These are phyloP conservation scores for Cutaneotrichosporon sp. DNA, from an alignment of 1,284 basidiomycete genomes.

Conservation along the genomic window DNA sequence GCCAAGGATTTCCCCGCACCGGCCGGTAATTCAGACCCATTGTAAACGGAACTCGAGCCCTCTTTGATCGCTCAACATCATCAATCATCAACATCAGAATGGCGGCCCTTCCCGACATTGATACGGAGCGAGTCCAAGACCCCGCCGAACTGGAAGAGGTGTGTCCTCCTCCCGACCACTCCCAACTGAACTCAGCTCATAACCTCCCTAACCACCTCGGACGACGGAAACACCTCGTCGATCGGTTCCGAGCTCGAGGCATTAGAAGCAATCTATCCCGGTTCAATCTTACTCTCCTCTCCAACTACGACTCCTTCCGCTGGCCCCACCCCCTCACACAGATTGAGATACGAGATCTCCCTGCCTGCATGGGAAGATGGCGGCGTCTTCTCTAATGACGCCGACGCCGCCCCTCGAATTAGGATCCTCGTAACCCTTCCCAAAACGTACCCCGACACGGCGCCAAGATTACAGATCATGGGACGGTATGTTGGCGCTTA, in stretches of 20 bases:
- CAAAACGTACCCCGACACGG: constrained; percentile 65
- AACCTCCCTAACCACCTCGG: constrained; percentile 34
- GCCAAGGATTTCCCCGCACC: not conserved
- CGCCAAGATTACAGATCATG: constrained; percentile 79
- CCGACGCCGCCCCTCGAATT: constrained; percentile 51
- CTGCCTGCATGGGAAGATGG: constrained; percentile 55
- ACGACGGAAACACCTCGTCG: constrained; percentile 35
- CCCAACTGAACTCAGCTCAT: constrained; percentile 37
- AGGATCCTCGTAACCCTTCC: constrained; percentile 72
- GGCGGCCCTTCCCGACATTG: not conserved
- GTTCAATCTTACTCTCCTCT: constrained; percentile 55
- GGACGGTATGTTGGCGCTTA: constrained; percentile 79
- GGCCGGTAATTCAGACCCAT: not conserved
- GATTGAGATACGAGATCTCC: constrained; percentile 66
- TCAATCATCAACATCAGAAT: not conserved
- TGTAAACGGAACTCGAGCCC: not conserved
- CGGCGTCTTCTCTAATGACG: constrained; percentile 1
- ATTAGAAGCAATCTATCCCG: constrained; percentile 76
- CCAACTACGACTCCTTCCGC: not conserved
- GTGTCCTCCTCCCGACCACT: not conserved
- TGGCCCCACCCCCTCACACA: constrained; percentile 33
- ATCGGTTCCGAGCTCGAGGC: constrained; percentile 59
- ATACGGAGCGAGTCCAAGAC: not conserved
- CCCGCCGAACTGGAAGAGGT: constrained; percentile 13
- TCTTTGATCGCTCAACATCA: not conserved